Conservation (phyloP, 2,329 filamentous ascomycete genomes). For the Fonsecaea multimorphosa region DNA sequence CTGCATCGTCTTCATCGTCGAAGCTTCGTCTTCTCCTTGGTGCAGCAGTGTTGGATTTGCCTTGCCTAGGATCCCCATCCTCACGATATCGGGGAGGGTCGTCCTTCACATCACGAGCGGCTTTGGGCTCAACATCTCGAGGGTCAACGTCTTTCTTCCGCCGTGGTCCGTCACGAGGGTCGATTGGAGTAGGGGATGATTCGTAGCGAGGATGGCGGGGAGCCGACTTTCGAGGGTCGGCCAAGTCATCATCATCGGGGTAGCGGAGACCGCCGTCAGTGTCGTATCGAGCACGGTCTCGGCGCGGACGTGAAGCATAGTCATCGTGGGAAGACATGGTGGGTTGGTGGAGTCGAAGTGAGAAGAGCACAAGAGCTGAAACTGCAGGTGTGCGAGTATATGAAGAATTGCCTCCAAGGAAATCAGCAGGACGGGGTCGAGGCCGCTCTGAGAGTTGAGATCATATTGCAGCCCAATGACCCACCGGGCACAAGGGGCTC, state of each 20-base stretch:
- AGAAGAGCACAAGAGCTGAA: conserved; percentile 1
- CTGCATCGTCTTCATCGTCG: conserved; percentile 27
- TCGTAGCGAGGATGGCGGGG: conserved; percentile 31
- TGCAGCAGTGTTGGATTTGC: conserved; percentile 30
- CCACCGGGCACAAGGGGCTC: neutral
- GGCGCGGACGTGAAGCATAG: conserved; percentile 28
- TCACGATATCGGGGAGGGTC: conserved; percentile 27
- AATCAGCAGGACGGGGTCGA: conserved; percentile 10
- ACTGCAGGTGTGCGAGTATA: neutral
- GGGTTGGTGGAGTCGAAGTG: conserved; percentile 3
- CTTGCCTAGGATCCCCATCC: conserved; percentile 18
- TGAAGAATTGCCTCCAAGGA: conserved; percentile 1
- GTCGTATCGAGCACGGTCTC: conserved; percentile 29
- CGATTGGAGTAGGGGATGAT: conserved; percentile 21
- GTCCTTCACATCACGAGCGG: conserved; percentile 24
- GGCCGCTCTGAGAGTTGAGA: neutral
- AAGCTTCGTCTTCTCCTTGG: conserved; percentile 30
- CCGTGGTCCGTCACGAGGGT: conserved; percentile 24
- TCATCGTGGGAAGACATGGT: conserved; percentile 34
- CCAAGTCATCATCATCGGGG: conserved; percentile 24
- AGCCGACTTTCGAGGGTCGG: conserved; percentile 18
- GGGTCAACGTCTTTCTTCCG: conserved; percentile 28
- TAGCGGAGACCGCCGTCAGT: conserved; percentile 20
- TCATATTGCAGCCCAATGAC: conserved; percentile 10
- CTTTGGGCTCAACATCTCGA: conserved; percentile 30